phyloP scores from a whole-genome alignment of 2,329 filamentous ascomycete species.

The Colletotrichum nymphaeae region DNA sequence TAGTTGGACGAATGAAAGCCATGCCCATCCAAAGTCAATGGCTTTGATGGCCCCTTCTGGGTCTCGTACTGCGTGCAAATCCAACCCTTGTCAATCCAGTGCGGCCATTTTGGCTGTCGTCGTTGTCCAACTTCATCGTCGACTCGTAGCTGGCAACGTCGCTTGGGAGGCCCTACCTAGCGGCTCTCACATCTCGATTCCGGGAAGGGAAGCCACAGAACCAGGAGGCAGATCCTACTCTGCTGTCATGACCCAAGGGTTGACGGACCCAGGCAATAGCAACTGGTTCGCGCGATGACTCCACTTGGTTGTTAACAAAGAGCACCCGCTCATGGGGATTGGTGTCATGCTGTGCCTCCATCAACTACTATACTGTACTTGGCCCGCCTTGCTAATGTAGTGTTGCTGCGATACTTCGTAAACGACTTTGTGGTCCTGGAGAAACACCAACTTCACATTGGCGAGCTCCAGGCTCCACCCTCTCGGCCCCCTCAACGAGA shows the following conservation, averaged over 20 bases:
- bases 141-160: background rate
- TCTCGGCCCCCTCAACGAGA: constrained; percentile 23
- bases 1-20: background rate
- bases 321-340: background rate
- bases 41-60: background rate
- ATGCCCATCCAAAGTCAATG: constrained; percentile 3
- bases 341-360: background rate
- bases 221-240: background rate
- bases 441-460: constrained; percentile 17
- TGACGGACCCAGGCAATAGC: background rate
- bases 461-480: constrained; percentile 26
- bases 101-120: background rate
- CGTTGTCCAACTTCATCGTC: background rate
- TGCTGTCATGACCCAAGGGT: background rate
- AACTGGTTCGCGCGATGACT: background rate
- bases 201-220: background rate
- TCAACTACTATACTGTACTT: background rate
- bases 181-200: constrained; percentile 5
- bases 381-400: background rate
- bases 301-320: constrained; percentile 5
- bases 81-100: background rate
- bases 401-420: constrained; percentile 15
- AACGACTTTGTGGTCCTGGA: constrained; percentile 5
- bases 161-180: background rate
- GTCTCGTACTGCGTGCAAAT: background rate